Evolutionary conservation across 306 rosid species (phyloP).

Genomic region (Begonia loranthoides): DNA sequence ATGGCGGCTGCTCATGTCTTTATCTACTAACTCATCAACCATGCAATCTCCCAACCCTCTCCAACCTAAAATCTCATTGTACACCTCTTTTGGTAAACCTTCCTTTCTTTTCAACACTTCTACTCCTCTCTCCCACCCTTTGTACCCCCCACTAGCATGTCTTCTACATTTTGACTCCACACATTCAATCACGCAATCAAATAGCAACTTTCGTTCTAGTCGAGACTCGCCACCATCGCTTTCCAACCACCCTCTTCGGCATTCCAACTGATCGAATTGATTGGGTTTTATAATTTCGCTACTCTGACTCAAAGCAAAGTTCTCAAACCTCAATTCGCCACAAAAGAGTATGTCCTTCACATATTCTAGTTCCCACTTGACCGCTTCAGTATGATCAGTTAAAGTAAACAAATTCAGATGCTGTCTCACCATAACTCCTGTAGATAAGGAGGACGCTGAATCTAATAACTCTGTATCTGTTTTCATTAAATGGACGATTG

Average conservation of each 20-base stretch:
- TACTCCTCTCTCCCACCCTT: conserved; percentile 58
- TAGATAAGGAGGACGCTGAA: conserved; percentile 70
- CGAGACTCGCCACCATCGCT: conserved; percentile 17
- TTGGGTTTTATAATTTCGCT: conserved; percentile 42
- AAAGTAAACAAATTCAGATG: conserved; percentile 10
- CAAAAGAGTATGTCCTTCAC: conserved; percentile 48
- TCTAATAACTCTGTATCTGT: conserved; percentile 62
- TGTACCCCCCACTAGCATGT: conserved; percentile 46
- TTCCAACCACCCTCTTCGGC: conserved; percentile 25
- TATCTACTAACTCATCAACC: conserved; percentile 87
- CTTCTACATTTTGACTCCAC: conserved; percentile 54
- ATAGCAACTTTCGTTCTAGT: conserved; percentile 43
- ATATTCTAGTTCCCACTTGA: conserved; percentile 56
- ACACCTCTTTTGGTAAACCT: conserved; percentile 50
- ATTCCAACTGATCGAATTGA: conserved; percentile 56
- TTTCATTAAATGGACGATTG: conserved; percentile 27
- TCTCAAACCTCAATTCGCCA: conserved; percentile 56
- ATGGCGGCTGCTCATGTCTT: conserved; percentile 66
- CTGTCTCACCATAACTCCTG: conserved; percentile 20
- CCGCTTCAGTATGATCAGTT: conserved; percentile 17
- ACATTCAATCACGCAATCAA: conserved; percentile 63
- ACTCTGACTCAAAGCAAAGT: conserved; percentile 42
- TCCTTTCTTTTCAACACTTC: conserved; percentile 58
- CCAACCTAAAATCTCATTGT: conserved; percentile 60
- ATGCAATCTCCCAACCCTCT: conserved; percentile 58